These are phyloP conservation scores for Backusella morwellensis DNA, from an alignment of 192 early-diverging fungal species.

Conservation along the genomic window DNA sequence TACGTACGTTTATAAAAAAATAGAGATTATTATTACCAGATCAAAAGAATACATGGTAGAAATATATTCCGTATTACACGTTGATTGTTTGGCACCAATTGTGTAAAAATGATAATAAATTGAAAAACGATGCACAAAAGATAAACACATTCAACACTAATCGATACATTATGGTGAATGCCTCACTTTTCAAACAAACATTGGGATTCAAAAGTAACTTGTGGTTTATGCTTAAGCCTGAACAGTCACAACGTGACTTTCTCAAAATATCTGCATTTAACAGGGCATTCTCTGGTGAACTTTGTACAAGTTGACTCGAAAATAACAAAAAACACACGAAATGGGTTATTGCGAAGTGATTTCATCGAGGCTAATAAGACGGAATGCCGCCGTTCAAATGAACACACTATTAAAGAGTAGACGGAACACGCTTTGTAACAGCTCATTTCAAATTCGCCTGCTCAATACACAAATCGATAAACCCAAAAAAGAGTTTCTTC, in stretches of 20 bases:
- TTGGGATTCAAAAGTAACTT: no score
- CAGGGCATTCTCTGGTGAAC: not conserved
- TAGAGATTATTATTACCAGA: no score
- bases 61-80: no score
- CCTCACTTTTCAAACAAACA: no score
- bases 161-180: no score
- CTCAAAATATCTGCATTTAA: not conserved
- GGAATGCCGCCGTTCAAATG: not conserved
- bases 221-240: no score
- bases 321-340: not conserved
- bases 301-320: not conserved
- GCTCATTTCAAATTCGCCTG: not conserved
- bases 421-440: not conserved
- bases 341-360: not conserved
- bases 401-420: not conserved
- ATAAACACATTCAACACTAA: no score
- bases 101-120: no score
- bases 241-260: not conserved
- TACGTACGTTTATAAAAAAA: not conserved
- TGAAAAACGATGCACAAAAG: no score
- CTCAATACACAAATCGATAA: conserved; percentile 4
- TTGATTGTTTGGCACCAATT: no score
- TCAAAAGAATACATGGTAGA: no score
- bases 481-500: conserved; percentile 13
- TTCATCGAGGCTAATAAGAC: not conserved